Evolutionary conservation across 805 yeast species (phyloP), one percentile per base, ranked within the genome.

Genomic region (Hagleromyces aurorensis): DNA sequence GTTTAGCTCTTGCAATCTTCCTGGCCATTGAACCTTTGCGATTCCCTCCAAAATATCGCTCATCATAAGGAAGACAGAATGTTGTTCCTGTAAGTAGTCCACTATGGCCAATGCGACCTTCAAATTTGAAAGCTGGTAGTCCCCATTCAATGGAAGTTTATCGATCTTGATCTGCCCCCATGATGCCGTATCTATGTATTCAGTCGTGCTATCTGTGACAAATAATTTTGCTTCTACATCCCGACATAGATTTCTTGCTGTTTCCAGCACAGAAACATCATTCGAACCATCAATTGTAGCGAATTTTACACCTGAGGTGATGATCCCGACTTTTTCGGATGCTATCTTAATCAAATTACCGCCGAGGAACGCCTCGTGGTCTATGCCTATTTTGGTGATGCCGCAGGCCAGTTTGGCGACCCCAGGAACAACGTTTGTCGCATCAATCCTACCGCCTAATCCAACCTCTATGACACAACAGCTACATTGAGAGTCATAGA

Each of bases 381-480:
- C 98, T 33, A 84, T 47, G 1, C 89, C 91, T 13, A 89, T 78
- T 48, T 84, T 83, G 4, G 96, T 75, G 23, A 91, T 78, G 1
- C 79, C 94, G 6, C 86, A 71, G 5, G 67, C 72, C 20, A 79
- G 30, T 17, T 75, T 75, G 10, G 73, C 67, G 7, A 39, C 36
- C 2, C 57, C 57, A 6, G 57, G 57, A 2, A 79, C 52, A 0
- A 82, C 82, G 59, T 89, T 89, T 0, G 98, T 89, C 1, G 96
- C 84, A 56, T 89, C 98, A 8, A 75, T 52, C 23, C 81, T 56
- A 0, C 98, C 98, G 2, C 98, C 98, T 5, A 91, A 61, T 0
- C 98, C 98, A 4, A 86, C 96, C 54, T 89, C 98, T n/a, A 89
- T 57, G 1, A 89, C 73, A 0, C 94, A 96, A 32, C 80, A 59